Evolutionary conservation across 768 basidiomycete species (phyloP).

Genomic region (Harrya chromipes): DNA sequence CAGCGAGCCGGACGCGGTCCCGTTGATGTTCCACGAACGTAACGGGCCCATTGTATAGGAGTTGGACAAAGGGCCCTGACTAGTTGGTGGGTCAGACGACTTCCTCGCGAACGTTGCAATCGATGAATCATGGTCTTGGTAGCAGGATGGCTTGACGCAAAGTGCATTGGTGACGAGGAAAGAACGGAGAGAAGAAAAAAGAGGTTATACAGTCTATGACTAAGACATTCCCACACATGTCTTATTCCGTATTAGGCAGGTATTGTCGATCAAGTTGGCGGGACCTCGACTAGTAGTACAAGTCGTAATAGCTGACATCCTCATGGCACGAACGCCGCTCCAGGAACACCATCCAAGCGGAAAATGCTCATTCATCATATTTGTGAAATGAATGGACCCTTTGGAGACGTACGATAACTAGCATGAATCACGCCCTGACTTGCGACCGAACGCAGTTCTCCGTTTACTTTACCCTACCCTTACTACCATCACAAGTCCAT

Average conservation of each 20-base stretch:
- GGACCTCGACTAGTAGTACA: not conserved
- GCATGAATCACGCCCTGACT: too few species aligned
- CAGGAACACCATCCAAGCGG: too few species aligned
- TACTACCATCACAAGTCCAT: too few species aligned
- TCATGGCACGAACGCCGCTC: too few species aligned
- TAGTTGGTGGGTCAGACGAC: slow-evolving; percentile 39
- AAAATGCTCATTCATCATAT: too few species aligned
- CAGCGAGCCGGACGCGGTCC: slow-evolving; percentile 41
- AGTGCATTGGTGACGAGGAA: too few species aligned
- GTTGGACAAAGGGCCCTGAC: slow-evolving; percentile 58
- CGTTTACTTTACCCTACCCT: too few species aligned
- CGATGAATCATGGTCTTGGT: too few species aligned
- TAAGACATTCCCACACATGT: slow-evolving; percentile 18
- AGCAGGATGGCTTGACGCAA: not conserved
- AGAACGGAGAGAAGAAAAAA: not conserved
- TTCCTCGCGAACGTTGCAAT: not conserved
- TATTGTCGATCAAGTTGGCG: slow-evolving; percentile 18
- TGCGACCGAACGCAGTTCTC: not conserved
- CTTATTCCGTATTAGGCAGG: slow-evolving; percentile 17
- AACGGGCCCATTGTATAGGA: slow-evolving; percentile 57
- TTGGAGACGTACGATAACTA: too few species aligned
- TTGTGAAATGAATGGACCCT: too few species aligned
- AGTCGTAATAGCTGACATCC: too few species aligned
- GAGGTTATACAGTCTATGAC: slow-evolving; percentile 21
- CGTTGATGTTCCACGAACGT: slow-evolving; percentile 67